These are phyloP conservation scores for Solanum chmielewskii DNA, from an alignment of 257 asterid genomes.

Conservation along the genomic window DNA sequence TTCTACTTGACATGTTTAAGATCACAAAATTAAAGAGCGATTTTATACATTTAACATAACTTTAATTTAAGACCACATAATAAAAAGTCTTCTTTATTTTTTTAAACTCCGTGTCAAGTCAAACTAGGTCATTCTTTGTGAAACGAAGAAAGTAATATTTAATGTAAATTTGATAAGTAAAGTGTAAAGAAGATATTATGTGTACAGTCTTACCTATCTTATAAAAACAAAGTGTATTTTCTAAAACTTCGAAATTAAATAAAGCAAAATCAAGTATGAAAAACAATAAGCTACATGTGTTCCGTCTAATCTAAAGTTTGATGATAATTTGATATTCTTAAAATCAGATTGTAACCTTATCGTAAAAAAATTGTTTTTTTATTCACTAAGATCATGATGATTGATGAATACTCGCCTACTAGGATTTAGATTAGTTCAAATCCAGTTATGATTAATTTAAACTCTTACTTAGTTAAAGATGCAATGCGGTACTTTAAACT, in stretches of 20 bases:
- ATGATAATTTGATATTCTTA: neutral
- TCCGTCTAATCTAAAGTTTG: neutral
- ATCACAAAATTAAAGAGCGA: no score
- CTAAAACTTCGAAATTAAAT: neutral
- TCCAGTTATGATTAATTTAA: neutral
- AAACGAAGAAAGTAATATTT: accelerated
- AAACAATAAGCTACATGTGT: neutral
- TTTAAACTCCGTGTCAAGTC: no score
- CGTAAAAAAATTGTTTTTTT: neutral
- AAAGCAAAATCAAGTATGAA: neutral
- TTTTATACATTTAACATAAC: no score
- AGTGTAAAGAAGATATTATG: no score
- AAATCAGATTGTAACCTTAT: neutral
- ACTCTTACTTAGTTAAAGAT: neutral
- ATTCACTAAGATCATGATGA: neutral
- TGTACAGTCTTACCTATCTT: neutral
- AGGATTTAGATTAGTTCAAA: neutral
- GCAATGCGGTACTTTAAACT: neutral
- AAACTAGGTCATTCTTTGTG: no score
- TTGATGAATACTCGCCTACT: neutral
- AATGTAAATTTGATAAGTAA: neutral
- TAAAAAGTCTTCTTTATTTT: no score
- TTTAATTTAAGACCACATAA: no score
- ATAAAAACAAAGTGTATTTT: neutral
- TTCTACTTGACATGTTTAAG: no score